These are phyloP conservation scores for Lojkania enalia DNA, from an alignment of 2,329 filamentous ascomycete species.

Conservation along the genomic window DNA sequence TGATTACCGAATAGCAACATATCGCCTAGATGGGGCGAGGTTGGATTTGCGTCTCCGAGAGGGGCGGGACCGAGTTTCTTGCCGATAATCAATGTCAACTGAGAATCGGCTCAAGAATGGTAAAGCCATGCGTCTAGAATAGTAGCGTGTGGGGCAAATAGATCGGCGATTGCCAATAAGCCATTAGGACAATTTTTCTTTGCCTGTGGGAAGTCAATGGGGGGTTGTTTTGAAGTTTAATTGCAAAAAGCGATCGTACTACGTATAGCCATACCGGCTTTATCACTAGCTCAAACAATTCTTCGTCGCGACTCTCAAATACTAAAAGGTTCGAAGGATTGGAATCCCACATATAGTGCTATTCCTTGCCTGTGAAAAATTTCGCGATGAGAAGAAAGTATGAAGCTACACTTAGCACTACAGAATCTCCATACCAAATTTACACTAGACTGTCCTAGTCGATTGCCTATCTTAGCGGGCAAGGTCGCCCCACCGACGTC, in stretches of 20 bases:
- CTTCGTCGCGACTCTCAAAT: conserved; percentile 42
- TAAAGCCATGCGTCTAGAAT: conserved; percentile 64
- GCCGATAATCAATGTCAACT: conserved; percentile 65
- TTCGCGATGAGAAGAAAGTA: conserved; percentile 65
- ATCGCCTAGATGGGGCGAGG: conserved; percentile 54
- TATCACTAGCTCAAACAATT: conserved; percentile 60
- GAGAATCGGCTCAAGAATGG: conserved; percentile 63
- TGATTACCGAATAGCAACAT: conserved; percentile 66
- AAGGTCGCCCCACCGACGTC: conserved; percentile 67
- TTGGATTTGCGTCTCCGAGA: conserved; percentile 59
- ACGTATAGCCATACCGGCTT: conserved; percentile 60
- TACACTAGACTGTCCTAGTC: conserved; percentile 55
- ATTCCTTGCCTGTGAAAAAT: conserved; percentile 59
- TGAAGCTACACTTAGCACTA: conserved; percentile 67
- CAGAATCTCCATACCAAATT: conserved; percentile 66
- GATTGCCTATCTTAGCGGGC: conserved; percentile 56
- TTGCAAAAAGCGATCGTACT: too few species aligned
- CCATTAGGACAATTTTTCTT: conserved; percentile 63
- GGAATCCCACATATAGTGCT: conserved; percentile 61
- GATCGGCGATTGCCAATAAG: conserved; percentile 65
- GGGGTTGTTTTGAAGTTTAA: background rate
- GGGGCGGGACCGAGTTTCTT: conserved; percentile 71
- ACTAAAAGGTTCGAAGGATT: conserved; percentile 53
- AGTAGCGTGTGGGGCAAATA: conserved; percentile 60
- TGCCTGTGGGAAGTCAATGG: conserved; percentile 35